Base-by-base conservation (phyloP, 148 eudicot genomes). In the Bassia scoparia region DNA sequence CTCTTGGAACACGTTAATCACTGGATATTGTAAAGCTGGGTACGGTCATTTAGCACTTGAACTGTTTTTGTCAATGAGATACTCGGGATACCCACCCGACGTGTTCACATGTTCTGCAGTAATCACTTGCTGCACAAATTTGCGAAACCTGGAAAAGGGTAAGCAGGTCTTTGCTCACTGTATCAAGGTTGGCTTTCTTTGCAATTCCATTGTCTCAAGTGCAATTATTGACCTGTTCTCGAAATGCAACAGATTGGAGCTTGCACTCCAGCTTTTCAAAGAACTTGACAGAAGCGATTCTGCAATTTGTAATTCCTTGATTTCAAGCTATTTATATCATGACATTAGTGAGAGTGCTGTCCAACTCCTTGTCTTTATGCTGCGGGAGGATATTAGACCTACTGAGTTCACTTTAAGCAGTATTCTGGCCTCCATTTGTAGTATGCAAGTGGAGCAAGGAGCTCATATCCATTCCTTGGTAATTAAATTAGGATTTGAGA, bases 151-250 rank as follows among this genome's bases (percentile, higher is more conserved):
- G 80, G 84, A 78, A 68, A 89, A 66, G 77, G 98, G 98, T 79
- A 78, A 82, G 79, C 89, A 84, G 72, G 72, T 90, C 34, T 81
- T 90, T 73, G 80, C 83, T 74, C 76, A 82, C 49, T 90, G 86
- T 71, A 49, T 81, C 69, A 90, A 90, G 72, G 53, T 70, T 76
- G 98, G 96, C 66, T 86, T 83, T 81, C 81, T 88, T 77, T 73
- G 83, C 62, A 93, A 90, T 63, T 70, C 90, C 50, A 78, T 93
- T 79, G 82, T 93, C 61, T 82, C 88, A 71, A 90, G 96, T 87
- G 86, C 96, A 61, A 70, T 82, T 58, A 85, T 93, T 84, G 91
- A 93, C 81, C 68, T 93, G 64, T 90, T 90, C 84, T 88, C 93
- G 76, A 88, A 87, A 81, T 93, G 96, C 89, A 84, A 87, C 84